These are phyloP conservation scores for Brassica hybrid DNA, from an alignment of 441 rosid genomes.

Conservation along the genomic window DNA sequence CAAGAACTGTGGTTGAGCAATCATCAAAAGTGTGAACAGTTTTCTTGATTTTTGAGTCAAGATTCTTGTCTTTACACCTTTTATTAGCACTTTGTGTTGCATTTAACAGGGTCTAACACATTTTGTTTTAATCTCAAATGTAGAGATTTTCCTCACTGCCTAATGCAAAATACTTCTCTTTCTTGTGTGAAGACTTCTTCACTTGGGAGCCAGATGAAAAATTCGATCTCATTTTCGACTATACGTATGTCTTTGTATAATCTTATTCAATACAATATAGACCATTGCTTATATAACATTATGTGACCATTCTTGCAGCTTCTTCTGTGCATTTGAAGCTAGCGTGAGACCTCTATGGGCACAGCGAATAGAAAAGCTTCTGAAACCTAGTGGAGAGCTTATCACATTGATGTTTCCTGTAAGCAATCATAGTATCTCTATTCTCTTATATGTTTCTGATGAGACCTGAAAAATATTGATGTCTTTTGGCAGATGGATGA, in stretches of 20 bases:
- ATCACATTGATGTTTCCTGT: conserved; percentile 91
- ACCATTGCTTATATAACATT: too few relatives aligned
- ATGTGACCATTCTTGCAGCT: conserved; percentile 54
- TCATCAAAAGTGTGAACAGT: conserved; percentile 53
- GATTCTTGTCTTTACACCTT: neutral
- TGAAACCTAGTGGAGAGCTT: conserved; percentile 87
- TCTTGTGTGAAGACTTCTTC: conserved; percentile 77
- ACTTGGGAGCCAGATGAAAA: conserved; percentile 73
- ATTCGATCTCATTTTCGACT: conserved; percentile 84
- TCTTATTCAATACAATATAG: neutral
- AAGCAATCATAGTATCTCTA: conserved; percentile 13
- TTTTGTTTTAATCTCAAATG: conserved; percentile 30
- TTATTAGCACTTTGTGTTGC: conserved; percentile 9
- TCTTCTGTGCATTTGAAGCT: conserved; percentile 89
- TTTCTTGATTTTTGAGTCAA: neutral
- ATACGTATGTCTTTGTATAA: conserved; percentile 36
- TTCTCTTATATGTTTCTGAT: neutral
- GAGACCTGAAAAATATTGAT: neutral
- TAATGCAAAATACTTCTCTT: conserved; percentile 57
- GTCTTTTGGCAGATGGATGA: conserved; percentile 64
- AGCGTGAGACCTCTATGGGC: conserved; percentile 79
- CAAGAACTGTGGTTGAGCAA: conserved; percentile 57
- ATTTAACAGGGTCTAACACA: neutral
- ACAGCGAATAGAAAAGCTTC: conserved; percentile 49
- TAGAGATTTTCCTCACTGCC: conserved; percentile 66